Base-by-base conservation (phyloP, 306 rosid species). In the Cucumis hystrix region DNA sequence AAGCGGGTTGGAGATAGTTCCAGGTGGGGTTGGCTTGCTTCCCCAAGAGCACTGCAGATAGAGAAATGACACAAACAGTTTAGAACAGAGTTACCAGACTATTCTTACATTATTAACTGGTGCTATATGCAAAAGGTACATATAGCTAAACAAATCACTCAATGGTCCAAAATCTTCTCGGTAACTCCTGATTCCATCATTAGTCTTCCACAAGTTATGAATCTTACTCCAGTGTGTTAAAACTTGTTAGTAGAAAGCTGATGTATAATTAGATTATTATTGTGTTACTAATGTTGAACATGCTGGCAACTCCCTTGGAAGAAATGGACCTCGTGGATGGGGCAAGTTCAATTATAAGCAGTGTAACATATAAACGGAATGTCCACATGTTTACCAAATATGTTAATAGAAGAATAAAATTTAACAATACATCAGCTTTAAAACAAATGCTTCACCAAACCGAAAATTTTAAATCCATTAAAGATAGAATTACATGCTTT, bases 1-100 rank as follows among this genome's bases (percentile, higher is more conserved):
- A 25, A 95, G 96, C 15, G 98, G 98, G 83, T 95, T 95, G 15
- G 97, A 95, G 75, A 88, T 82, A 43, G 97, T 95, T 78, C 98
- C 98, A 1, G 96, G 84, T 78, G 96, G 96, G n/a, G 98, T 95
- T 17, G 98, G 93, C 89, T 95, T 95, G 93, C 97, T 95, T 11
- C 98, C 98, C 98, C 98, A 95, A 2, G 96, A 95, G 79, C 98
- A 95, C 98, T 95, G 75, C 23, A 79, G 37, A 49, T 79, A 51
- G 17, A 75, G 9, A 65, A 68, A 51, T 15, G 9, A 16, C 6
- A 8, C 52, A 68, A 30, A 18, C 10, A 23, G 0, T 8, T 33
- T 37, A 69, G 5, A 70, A 20, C 75, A 56, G 28, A 25, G 5
- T 25, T 55, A 45, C 62, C 11, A 41, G 41, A 18, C 49, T 18